Conservation (phyloP, 495 filamentous ascomycete species). For the Daldinia grandis region DNA sequence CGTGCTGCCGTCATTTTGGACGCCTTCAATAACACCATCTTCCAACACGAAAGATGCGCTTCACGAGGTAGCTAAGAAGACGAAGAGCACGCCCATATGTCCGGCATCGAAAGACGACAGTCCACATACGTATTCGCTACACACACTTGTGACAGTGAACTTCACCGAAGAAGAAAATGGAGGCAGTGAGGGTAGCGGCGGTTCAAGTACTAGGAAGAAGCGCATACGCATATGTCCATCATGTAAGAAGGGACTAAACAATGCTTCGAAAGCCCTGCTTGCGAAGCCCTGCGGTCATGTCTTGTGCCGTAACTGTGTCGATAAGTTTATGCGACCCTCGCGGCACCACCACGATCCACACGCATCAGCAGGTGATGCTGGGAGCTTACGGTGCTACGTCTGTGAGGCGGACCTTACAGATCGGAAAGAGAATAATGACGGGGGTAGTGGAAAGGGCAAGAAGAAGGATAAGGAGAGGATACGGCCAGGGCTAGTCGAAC, state of each 20-base stretch:
- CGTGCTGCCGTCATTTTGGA: slow-evolving; percentile 92
- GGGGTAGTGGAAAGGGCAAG: slow-evolving; percentile 55
- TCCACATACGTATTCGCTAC: slow-evolving; percentile 82
- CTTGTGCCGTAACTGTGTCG: slow-evolving; percentile 85
- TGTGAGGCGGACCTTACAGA: slow-evolving; percentile 81
- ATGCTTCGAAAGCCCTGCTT: slow-evolving; percentile 83
- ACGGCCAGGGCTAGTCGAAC: slow-evolving; percentile 80
- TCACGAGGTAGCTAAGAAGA: slow-evolving; percentile 66
- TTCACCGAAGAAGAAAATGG: slow-evolving; percentile 76
- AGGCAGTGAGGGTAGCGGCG: slow-evolving; percentile 20
- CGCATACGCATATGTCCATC: slow-evolving; percentile 78
- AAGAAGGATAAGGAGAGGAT: slow-evolving; percentile 66
- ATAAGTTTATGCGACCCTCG: slow-evolving; percentile 80
- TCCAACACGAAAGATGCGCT: slow-evolving; percentile 58
- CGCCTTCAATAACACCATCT: slow-evolving; percentile 81
- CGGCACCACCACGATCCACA: slow-evolving; percentile 70
- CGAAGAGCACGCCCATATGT: slow-evolving; percentile 79
- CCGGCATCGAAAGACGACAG: slow-evolving; percentile 75
- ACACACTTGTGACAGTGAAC: slow-evolving; percentile 77
- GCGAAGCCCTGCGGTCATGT: slow-evolving; percentile 96
- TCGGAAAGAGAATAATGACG: slow-evolving; percentile 33
- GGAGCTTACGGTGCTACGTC: slow-evolving; percentile 79
- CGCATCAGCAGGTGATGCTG: slow-evolving; percentile 60
- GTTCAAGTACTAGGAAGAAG: slow-evolving; percentile 47
- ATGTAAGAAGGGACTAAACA: slow-evolving; percentile 85